Percentiles rank a stretch among this genome's conserved stretches.
Conservation (phyloP, 768 basidiomycete genomes). For the Pseudohyphozyma bogoriensis region DNA sequence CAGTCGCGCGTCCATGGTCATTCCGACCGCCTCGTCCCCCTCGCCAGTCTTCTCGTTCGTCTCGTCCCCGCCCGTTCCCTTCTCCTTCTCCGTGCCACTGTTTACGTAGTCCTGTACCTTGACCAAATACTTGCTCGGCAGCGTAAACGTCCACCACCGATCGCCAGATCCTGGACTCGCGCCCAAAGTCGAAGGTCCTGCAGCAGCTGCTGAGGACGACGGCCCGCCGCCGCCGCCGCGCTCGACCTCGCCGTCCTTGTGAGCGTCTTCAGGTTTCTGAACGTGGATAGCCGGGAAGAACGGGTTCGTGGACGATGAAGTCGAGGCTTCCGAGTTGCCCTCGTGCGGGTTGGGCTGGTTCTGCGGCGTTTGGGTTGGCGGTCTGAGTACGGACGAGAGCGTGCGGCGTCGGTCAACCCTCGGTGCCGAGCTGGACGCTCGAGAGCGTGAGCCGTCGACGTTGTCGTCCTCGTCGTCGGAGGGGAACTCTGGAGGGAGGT, state of each 20-base stretch:
- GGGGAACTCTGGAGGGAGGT: conserved; percentile 20
- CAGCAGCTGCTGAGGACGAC: too few relatives aligned
- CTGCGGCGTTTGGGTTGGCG: not conserved
- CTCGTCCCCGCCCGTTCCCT: too few relatives aligned
- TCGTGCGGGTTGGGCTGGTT: not conserved
- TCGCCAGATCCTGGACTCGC: not conserved
- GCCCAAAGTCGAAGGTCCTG: not conserved
- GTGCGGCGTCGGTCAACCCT: too few relatives aligned
- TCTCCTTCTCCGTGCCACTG: conserved; percentile 14
- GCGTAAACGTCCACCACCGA: conserved; percentile 30
- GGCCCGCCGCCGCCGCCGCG: too few relatives aligned
- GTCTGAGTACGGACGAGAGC: conserved; percentile 6
- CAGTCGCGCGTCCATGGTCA: conserved; percentile 18
- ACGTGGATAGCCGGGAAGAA: conserved; percentile 6
- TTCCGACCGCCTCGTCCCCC: conserved; percentile 10
- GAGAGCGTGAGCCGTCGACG: too few relatives aligned
- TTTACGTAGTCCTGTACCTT: conserved; percentile 21
- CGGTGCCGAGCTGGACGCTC: too few relatives aligned
- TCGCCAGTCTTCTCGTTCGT: too few relatives aligned
- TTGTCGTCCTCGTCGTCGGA: conserved; percentile 9
- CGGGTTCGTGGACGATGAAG: not conserved
- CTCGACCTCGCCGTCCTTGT: too few relatives aligned
- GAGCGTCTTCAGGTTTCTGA: too few relatives aligned
- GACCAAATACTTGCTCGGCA: conserved; percentile 26
- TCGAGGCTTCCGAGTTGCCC: conserved; percentile 1